A percentile compares a stretch with the other conserved stretches of the same genome.
Evolutionary conservation across 208 protist genomes (phyloP).

Genomic region (Trypanosoma grayi): DNA sequence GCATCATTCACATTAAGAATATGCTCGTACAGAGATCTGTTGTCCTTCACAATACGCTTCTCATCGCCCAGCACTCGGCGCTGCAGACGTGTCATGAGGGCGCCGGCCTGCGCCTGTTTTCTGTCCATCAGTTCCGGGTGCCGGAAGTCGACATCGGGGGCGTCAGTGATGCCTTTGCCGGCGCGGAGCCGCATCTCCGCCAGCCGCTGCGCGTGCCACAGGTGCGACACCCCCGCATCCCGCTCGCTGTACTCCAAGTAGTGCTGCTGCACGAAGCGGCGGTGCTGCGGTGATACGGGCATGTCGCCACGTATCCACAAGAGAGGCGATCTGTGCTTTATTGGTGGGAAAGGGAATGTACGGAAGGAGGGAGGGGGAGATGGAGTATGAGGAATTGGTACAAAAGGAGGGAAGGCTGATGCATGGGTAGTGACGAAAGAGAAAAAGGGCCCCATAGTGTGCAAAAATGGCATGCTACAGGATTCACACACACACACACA

Average conservation of each 20-base stretch:
- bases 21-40: constrained; percentile 29
- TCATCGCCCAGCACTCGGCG: constrained; percentile 44
- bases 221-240: constrained; percentile 51
- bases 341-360: not conserved
- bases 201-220: constrained; percentile 66
- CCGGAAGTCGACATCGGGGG: constrained; percentile 50
- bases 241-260: constrained; percentile 42
- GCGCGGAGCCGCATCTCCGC: constrained; percentile 41
- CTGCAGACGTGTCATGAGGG: constrained; percentile 33
- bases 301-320: not conserved
- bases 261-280: constrained; percentile 32
- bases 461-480: no score
- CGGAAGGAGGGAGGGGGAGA: no score
- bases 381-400: no score
- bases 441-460: no score
- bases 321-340: not conserved
- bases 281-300: constrained; percentile 32
- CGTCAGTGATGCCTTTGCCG: constrained; percentile 42
- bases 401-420: no score
- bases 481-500: no score
- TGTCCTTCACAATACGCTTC: constrained; percentile 31
- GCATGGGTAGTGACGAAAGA: no score
- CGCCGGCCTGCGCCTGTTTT: constrained; percentile 13
- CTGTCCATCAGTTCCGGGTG: constrained; percentile 26
- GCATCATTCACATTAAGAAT: constrained; percentile 37